These are phyloP conservation scores for Sorghum bicolor DNA, from an alignment of 176 grass and related monocot species.

Conservation along the genomic window Sorghum_bicolor_NCBIv3 NC_012873.2:12185501-12186000, in stretches of 20 bases:
- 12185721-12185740: neutral
- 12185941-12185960: conserved; percentile 39
- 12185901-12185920: neutral
- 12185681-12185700: neutral
- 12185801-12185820: neutral
- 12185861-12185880: neutral
- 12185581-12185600: conserved; percentile 8
- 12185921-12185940: conserved; percentile 10
- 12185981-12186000: conserved; percentile 31
- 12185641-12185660: neutral
- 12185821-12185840: neutral
- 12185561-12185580: neutral
- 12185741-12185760: neutral
- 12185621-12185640: conserved; percentile 5
- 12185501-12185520: neutral
- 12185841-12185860: neutral
- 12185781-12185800: neutral
- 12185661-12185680: neutral
- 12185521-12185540: neutral
- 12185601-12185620: neutral
- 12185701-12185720: conserved; percentile 7
- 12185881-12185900: neutral
- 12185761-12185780: neutral
- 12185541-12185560: neutral
- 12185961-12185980: conserved; percentile 3